Evolutionary conservation across 163 green algal genomes (phyloP).

Genomic region (Scenedesmus sp.): DNA sequence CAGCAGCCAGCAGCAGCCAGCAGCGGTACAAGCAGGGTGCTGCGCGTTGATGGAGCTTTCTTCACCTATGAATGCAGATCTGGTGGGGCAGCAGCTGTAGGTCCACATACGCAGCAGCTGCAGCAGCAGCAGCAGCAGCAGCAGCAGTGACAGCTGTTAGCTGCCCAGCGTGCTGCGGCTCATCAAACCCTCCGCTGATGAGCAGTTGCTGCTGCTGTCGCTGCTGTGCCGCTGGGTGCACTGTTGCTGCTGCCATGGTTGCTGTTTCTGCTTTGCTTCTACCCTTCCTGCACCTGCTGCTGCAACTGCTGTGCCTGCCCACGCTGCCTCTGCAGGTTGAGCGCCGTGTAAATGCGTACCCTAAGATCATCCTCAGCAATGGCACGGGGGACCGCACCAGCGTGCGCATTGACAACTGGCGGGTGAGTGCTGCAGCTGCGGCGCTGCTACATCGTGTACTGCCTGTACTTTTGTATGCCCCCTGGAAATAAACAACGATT

Average conservation of each 20-base stretch:
- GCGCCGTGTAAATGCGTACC: conserved; percentile 15
- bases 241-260: neutral
- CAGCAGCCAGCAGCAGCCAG: neutral
- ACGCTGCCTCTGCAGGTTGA: neutral
- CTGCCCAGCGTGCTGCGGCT: too few relatives aligned
- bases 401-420: conserved; percentile 45
- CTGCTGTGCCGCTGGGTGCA: neutral
- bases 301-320: neutral
- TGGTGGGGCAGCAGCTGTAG: too few relatives aligned
- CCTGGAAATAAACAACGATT: too few relatives aligned
- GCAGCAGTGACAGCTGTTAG: too few relatives aligned
- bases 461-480: neutral
- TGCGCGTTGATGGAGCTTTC: too few relatives aligned
- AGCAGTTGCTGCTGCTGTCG: too few relatives aligned
- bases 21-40: neutral
- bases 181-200: too few relatives aligned
- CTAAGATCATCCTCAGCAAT: conserved; percentile 39
- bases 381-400: conserved; percentile 8
- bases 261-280: neutral
- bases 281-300: neutral
- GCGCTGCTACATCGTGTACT: neutral
- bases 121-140: neutral
- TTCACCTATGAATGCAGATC: too few relatives aligned
- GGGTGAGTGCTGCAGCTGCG: neutral
- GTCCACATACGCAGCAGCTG: too few relatives aligned